Base-by-base conservation (phyloP, 441 rosid species). In the Kokia cookei region DNA sequence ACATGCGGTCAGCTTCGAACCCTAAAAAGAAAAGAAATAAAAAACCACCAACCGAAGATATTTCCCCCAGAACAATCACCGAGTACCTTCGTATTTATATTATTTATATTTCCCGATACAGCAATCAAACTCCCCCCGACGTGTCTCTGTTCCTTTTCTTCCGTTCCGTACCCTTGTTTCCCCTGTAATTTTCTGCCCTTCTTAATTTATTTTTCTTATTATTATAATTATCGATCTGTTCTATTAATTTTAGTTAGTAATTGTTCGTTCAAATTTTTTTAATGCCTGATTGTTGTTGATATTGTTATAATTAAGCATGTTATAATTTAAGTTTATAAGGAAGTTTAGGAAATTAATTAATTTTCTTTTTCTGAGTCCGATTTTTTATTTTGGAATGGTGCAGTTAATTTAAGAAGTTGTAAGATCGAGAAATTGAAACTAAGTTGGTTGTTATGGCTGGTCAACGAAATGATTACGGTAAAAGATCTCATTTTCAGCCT, bases 401-500 rank as follows among this genome's bases (percentile, higher is more conserved):
- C 53, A 65, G 65, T 57, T 67, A 40, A 63, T 29, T 22, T 22
- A 54, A 54, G 48, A 51, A 10, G 72, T 50, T 47, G 17, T 9
- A 68, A 68, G 59, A 68, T 68, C 59, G 26, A 51, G 22, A 29
- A 9, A 15, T 68, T 29, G 58, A 29, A 27, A 29, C 26, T n/a
- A 29, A 50, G 45, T 58, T 15, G 2, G 42, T 67, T 55, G 32
- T 64, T 59, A 89, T 89, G 93, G 85, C 86, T 63, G 76, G 84
- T 45, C 78, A 76, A 76, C 84, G 81, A 67, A 87, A 85, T 74
- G 76, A 66, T 69, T 76, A 83, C 69, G 92, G 92, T 35, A 86
- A 83, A 76, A 77, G 84, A 69, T 73, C 85, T 73, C 84, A 79
- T 83, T 84, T 86, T 58, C 88, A 85, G 37, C 85, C 93, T 42